Base-by-base conservation (phyloP, 2,329 filamentous ascomycete species). In the Cadophora sp. region DNA sequence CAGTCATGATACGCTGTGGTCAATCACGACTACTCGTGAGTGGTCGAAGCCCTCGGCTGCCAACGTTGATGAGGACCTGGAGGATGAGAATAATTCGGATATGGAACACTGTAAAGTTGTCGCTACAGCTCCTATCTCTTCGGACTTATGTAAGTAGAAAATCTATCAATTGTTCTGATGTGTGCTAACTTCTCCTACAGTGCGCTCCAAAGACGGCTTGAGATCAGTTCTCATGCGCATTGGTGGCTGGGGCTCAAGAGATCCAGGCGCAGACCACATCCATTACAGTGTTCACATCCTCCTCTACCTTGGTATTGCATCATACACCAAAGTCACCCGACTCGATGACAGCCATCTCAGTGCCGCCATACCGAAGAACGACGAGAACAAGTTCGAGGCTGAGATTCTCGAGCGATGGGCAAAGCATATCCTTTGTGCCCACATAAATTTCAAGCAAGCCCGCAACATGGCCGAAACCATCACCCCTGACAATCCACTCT, bases 11-110 rank as follows among this genome's bases (percentile, higher is more conserved):
- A 61, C 59, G 30, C 33, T 65, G 30, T 65, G 64, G 64, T 48
- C 64, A n/a, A 65, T 65, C 45, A 61, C 64, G 3, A 65, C 64
- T 0, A 65, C 64, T n/a, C 43, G 64, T 9, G 47, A 43, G n/a
- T 65, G 64, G 64, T 65, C 64, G n/a, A 65, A 61, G 48, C 64
- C 64, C 1, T 60, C 64, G 16, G 50, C 50, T n/a, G 22, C 64
- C 11, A 61, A 45, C n/a, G 56, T 56, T 45, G 50, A 53, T 14
- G 30, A 53, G 14, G 22, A 56, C 13, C 36, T 20, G 13, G 48
- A 58, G 20, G 61, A 14, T n/a, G 39, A 47, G 24, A 30, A 7
- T 3, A 50, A 22, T 33, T 20, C n/a, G 16, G 27, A 33, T 33
- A n/a, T 33, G 41, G 47, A 36, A 39, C 43, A 33, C 13, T 63